A percentile compares a stretch with the other conserved stretches of the same genome.
Conservation (phyloP, 345 rosid species). For the Orychophragmus violaceus region DNA sequence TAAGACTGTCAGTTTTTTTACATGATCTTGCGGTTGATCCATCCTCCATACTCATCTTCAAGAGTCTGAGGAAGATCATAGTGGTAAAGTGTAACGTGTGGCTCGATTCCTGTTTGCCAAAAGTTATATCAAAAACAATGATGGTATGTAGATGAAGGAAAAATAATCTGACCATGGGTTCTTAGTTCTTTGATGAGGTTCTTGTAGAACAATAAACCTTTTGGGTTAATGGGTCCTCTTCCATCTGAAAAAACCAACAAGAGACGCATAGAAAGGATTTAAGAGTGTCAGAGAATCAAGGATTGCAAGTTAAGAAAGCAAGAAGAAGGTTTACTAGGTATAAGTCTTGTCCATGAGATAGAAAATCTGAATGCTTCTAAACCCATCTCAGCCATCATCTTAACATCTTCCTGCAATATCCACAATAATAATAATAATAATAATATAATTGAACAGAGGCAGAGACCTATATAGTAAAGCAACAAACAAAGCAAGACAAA, state of each 20-base stretch:
- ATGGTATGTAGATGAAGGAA: not conserved
- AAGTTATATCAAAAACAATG: not conserved
- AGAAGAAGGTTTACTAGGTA: conserved; percentile 1
- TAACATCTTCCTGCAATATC: conserved; percentile 60
- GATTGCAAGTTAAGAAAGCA: not conserved
- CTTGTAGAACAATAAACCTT: conserved; percentile 55
- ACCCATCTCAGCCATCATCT: conserved; percentile 56
- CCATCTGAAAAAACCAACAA: conserved; percentile 40
- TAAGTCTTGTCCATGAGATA: conserved; percentile 82
- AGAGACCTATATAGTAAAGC: not conserved
- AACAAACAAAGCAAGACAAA: not conserved
- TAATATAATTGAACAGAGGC: not conserved
- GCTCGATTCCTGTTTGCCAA: conserved; percentile 46
- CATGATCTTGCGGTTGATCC: conserved; percentile 55
- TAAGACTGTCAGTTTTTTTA: conserved; percentile 7
- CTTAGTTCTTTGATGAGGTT: conserved; percentile 47
- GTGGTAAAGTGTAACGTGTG: conserved; percentile 52
- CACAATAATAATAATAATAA: not conserved
- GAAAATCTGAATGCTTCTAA: conserved; percentile 70
- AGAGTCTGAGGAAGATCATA: conserved; percentile 62
- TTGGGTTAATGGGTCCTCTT: conserved; percentile 55
- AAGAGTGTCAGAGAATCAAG: not conserved
- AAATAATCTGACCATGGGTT: conserved; percentile 33
- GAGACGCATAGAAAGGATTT: not conserved
- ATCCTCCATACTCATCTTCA: conserved; percentile 78